These are phyloP conservation scores for Lecanicillium sp. DNA, from an alignment of 2,329 filamentous ascomycete species.

Conservation along the genomic window DNA sequence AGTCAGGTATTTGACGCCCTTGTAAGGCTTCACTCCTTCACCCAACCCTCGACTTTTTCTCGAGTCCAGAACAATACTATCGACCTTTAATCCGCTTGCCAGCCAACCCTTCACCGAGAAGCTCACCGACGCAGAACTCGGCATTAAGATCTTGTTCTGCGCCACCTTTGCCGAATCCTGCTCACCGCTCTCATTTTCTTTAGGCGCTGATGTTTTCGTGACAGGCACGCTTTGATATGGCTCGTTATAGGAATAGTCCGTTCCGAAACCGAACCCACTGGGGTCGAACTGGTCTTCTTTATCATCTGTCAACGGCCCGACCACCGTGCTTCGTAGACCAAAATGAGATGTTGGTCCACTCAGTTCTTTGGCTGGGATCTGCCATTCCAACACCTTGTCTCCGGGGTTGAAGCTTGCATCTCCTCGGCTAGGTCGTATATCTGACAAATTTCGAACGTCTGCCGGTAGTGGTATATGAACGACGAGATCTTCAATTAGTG, in stretches of 20 bases:
- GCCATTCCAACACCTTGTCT: slow-evolving; percentile 72
- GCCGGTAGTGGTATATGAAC: slow-evolving; percentile 73
- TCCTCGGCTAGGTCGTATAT: slow-evolving; percentile 71
- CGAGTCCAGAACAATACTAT: slow-evolving; percentile 60
- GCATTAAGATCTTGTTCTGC: slow-evolving; percentile 71
- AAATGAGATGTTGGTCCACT: slow-evolving; percentile 58
- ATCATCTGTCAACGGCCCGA: slow-evolving; percentile 49
- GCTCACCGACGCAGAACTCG: slow-evolving; percentile 66
- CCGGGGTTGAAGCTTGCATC: slow-evolving; percentile 75
- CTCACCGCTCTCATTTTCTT: slow-evolving; percentile 26
- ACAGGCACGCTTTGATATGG: slow-evolving; percentile 43
- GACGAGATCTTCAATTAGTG: slow-evolving; percentile 64
- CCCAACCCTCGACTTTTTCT: slow-evolving; percentile 79
- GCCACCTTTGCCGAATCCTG: slow-evolving; percentile 50
- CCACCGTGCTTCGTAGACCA: slow-evolving; percentile 70
- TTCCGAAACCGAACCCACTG: slow-evolving; percentile 43
- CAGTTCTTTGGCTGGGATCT: slow-evolving; percentile 69
- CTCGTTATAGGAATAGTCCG: slow-evolving; percentile 45
- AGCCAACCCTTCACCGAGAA: slow-evolving; percentile 63
- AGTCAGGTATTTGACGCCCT: slow-evolving; percentile 95
- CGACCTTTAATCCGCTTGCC: slow-evolving; percentile 58
- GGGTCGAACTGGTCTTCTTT: slow-evolving; percentile 39
- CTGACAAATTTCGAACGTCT: slow-evolving; percentile 72
- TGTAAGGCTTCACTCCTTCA: slow-evolving; percentile 87
- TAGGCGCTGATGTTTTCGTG: slow-evolving; percentile 23